A percentile compares a stretch with the other conserved stretches of the same genome.
These are phyloP conservation scores for Tetracladium maxilliforme DNA, from an alignment of 2,329 filamentous ascomycete genomes.

Conservation along the genomic window DNA sequence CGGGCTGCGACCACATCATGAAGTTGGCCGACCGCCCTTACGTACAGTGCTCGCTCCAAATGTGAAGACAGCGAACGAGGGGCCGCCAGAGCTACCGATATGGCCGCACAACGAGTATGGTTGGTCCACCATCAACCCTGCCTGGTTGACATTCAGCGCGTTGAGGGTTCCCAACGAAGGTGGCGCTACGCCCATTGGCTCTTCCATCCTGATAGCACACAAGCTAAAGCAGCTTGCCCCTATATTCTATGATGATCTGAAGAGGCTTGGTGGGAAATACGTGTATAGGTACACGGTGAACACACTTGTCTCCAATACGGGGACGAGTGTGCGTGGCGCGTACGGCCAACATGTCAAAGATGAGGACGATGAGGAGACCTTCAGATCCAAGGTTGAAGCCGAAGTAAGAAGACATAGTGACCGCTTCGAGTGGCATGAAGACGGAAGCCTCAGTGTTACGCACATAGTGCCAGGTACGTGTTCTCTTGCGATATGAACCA, in stretches of 20 bases:
- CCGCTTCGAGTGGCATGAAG: constrained; percentile 16
- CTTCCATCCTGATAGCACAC: constrained; percentile 13
- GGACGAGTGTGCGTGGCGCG: constrained; percentile 15
- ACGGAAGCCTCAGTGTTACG: constrained; percentile 17
- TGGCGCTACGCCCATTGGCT: constrained; percentile 19
- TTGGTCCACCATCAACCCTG: constrained; percentile 20
- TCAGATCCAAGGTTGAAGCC: constrained; percentile 13
- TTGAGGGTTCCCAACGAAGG: constrained; percentile 11
- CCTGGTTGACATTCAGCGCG: constrained; percentile 18
- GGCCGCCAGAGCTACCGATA: constrained; percentile 21
- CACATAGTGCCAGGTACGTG: constrained; percentile 14
- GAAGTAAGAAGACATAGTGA: constrained; percentile 18
- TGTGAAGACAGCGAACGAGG: constrained; percentile 21
- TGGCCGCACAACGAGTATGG: constrained; percentile 23
- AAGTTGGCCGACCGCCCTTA: constrained; percentile 17
- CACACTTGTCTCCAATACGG: constrained; percentile 14
- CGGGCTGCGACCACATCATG: constrained; percentile 16
- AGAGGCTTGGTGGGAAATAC: constrained; percentile 15
- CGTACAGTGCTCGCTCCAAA: constrained; percentile 17
- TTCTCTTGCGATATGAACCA: not conserved
- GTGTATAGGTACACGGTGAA: constrained; percentile 14
- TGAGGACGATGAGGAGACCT: constrained; percentile 10
- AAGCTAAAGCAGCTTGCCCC: constrained; percentile 12
- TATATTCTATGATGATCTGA: constrained; percentile 13
- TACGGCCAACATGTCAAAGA: constrained; percentile 14